A percentile compares a stretch with the other conserved stretches of the same genome.
phyloP scores from a whole-genome alignment of 345 rosid genomes.

The Acer negundo region DNA sequence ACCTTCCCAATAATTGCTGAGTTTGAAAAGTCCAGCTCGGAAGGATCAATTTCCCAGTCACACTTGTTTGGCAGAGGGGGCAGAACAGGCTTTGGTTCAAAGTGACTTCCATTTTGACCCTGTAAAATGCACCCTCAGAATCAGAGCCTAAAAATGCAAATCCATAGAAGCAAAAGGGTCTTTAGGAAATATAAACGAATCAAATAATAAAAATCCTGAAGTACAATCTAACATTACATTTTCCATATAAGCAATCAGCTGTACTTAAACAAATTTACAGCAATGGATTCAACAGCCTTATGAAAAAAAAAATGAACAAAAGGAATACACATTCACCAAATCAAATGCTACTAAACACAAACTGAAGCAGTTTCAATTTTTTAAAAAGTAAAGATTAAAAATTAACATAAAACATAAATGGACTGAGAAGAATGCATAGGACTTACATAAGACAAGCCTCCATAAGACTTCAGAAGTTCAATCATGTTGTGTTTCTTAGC shows the following conservation, averaged over 20 bases:
- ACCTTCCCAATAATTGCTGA: conserved; percentile 90
- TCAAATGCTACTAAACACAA: not conserved
- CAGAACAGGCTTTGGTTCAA: conserved; percentile 93
- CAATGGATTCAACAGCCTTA: not conserved
- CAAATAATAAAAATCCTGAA: not conserved
- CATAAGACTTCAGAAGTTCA: conserved; percentile 73
- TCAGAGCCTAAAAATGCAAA: conserved; percentile 14
- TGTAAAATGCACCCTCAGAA: conserved; percentile 36
- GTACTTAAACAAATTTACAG: not conserved
- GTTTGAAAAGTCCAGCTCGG: conserved; percentile 90
- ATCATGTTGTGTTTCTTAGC: conserved; percentile 79
- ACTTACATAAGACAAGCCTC: conserved; percentile 94
- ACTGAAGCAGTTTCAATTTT: too few species aligned
- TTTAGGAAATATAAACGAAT: conserved; percentile 5
- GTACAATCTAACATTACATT: not conserved
- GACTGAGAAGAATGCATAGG: not conserved
- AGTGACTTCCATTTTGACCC: conserved; percentile 99
- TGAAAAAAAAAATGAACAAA: not conserved
- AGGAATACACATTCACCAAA: not conserved
- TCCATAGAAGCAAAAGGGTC: not conserved
- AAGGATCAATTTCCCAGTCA: conserved; percentile 98
- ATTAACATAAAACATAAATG: not conserved
- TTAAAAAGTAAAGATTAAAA: not conserved
- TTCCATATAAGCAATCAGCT: not conserved
- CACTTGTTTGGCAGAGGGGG: conserved; percentile 96